A percentile compares a stretch with the other conserved stretches of the same genome.
Conservation (phyloP, 108 stramenopile species). For the Conticribra guillardii region DNA sequence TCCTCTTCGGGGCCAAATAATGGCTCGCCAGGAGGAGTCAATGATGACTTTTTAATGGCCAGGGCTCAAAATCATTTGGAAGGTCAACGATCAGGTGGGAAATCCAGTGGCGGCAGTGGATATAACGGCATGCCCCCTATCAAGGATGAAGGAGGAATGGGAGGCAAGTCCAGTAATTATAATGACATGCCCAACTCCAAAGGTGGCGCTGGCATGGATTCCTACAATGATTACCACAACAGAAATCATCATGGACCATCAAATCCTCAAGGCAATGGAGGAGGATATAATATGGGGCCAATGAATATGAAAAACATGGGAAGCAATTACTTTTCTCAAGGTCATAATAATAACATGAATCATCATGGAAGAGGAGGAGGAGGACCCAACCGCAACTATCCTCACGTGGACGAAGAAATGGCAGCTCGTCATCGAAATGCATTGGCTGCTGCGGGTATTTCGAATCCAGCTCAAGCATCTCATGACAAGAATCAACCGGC, state of each 20-base stretch:
- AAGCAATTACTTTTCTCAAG: neutral
- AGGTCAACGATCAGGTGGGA: neutral
- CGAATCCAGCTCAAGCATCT: too few relatives aligned
- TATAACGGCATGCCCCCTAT: too few relatives aligned
- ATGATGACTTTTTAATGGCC: neutral
- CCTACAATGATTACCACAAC: too few relatives aligned
- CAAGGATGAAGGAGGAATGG: too few relatives aligned
- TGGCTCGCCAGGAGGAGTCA: too few relatives aligned
- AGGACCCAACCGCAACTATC: neutral
- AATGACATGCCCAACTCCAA: too few relatives aligned
- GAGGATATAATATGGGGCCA: neutral
- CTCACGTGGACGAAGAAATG: neutral
- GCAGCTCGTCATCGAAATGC: neutral
- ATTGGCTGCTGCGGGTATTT: neutral
- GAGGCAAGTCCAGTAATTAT: too few relatives aligned
- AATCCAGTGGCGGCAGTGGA: too few relatives aligned
- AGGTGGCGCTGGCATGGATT: too few relatives aligned
- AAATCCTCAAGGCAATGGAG: neutral
- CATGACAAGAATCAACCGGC: too few relatives aligned
- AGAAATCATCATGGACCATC: neutral
- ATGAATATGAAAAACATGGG: neutral
- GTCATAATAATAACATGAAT: neutral
- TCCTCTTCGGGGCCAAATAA: too few relatives aligned
- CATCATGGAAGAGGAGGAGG: too few relatives aligned
- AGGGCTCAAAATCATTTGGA: neutral